A percentile compares a stretch with the other conserved stretches of the same genome.
Evolutionary conservation across 352 stramenopile species (phyloP).

Genomic region (Aphanomyces stellatus): DNA sequence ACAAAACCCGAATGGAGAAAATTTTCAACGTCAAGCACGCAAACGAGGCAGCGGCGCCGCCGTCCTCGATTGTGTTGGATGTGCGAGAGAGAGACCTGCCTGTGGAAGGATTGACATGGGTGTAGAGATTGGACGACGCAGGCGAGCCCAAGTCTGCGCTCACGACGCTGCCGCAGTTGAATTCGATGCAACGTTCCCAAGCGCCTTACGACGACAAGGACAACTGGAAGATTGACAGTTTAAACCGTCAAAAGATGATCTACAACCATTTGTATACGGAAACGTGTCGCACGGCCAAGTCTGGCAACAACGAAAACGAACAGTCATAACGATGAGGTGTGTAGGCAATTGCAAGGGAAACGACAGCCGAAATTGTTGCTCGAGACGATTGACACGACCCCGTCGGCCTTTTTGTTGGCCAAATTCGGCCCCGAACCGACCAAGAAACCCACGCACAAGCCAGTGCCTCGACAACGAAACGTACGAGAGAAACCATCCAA

Average conservation of each 20-base stretch:
- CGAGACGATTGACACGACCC: slow-evolving; percentile 40
- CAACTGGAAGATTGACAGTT: slow-evolving; percentile 65
- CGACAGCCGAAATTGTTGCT: slow-evolving; percentile 7
- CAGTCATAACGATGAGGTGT: no score
- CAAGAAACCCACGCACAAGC: no score
- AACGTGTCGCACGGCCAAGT: slow-evolving; percentile 23
- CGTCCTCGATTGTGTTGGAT: no score
- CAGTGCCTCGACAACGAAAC: slow-evolving; percentile 3
- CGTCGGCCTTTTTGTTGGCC: slow-evolving; percentile 57
- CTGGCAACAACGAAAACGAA: not conserved
- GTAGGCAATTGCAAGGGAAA: slow-evolving; percentile 7
- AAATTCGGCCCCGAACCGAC: slow-evolving; percentile 33
- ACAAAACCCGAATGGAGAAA: slow-evolving; percentile 60
- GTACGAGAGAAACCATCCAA: not conserved
- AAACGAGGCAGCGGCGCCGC: slow-evolving; percentile 1
- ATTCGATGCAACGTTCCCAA: slow-evolving; percentile 11
- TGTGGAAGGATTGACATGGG: no score
- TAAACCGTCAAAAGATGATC: slow-evolving; percentile 69
- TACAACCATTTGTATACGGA: slow-evolving; percentile 65
- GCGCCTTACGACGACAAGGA: slow-evolving; percentile 59
- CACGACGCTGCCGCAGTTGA: slow-evolving; percentile 7
- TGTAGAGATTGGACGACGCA: no score
- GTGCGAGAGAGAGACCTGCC: no score
- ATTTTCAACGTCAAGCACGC: slow-evolving; percentile 45
- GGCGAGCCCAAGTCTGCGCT: not conserved